These are phyloP conservation scores for Casaregolazyma suthepensis DNA, from an alignment of 1,139 yeast species.

Conservation along the genomic window DNA sequence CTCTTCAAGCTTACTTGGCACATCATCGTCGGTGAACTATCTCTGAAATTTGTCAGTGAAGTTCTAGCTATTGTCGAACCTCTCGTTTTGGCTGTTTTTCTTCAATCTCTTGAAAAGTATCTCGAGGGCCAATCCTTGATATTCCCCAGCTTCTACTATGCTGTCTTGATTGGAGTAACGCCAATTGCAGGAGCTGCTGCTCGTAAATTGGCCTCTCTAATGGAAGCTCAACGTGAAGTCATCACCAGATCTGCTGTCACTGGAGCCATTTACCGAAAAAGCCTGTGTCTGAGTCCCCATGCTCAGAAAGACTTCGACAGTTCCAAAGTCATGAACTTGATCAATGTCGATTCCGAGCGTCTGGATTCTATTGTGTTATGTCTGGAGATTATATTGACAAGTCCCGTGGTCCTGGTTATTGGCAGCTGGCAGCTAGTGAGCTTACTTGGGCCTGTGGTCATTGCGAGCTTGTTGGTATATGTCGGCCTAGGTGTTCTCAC, in stretches of 20 bases:
- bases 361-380: constrained; percentile 28
- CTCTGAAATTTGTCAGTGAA: neutral
- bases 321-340: constrained; percentile 12
- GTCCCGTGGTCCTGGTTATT: neutral
- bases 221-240: neutral
- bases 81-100: neutral
- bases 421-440: neutral
- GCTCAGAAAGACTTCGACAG: constrained; percentile 10
- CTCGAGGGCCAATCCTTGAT: neutral
- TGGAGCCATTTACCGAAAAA: constrained; percentile 10
- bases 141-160: neutral
- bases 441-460: neutral
- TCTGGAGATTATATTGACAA: neutral
- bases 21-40: neutral
- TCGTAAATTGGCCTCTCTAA: neutral
- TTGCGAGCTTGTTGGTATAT: neutral
- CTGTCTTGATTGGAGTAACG: neutral
- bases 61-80: neutral
- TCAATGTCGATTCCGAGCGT: constrained; percentile 32
- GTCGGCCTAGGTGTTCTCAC: neutral
- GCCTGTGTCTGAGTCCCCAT: constrained; percentile 11
- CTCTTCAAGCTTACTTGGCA: neutral
- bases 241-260: neutral
- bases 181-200: neutral
- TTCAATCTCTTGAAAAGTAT: neutral